Conservation (phyloP, 1,139 yeast genomes). For the Blastobotrys raffinosifermentans region DNA sequence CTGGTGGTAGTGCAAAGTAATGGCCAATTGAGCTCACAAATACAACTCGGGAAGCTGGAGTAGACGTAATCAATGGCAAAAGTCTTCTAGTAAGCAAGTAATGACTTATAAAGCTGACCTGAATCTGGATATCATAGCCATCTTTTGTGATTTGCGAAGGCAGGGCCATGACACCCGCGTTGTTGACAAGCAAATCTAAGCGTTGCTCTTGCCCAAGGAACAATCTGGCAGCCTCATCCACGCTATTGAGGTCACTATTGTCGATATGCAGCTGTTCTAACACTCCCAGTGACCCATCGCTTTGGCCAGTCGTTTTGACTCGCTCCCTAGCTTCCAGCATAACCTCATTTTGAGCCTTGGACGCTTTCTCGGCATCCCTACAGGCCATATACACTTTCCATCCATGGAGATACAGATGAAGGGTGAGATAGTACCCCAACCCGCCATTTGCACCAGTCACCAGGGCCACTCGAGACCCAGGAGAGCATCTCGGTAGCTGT, state of each 20-base stretch:
- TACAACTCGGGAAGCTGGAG: conserved; percentile 50
- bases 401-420: conserved; percentile 76
- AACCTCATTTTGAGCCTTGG: conserved; percentile 51
- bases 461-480: conserved; percentile 50
- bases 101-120: conserved; percentile 74
- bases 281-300: conserved; percentile 43
- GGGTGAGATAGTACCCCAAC: conserved; percentile 68
- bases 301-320: conserved; percentile 22
- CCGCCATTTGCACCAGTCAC: conserved; percentile 82
- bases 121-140: conserved; percentile 74
- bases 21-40: conserved; percentile 71
- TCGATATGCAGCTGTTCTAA: conserved; percentile 58
- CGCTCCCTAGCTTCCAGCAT: conserved; percentile 44
- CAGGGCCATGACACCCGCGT: conserved; percentile 78
- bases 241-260: conserved; percentile 51
- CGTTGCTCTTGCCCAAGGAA: conserved; percentile 46
- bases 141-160: conserved; percentile 62
- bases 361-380: conserved; percentile 51
- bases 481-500: conserved; percentile 22
- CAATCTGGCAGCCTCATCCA: conserved; percentile 48
- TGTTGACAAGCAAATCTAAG: conserved; percentile 62
- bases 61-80: conserved; percentile 45
- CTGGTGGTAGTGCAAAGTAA: conserved; percentile 46
- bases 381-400: conserved; percentile 70
- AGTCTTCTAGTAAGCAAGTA: conserved; percentile 61